Evolutionary conservation across 2,329 filamentous ascomycete genomes (phyloP).

Genomic region (Aspergillus texensis): DNA sequence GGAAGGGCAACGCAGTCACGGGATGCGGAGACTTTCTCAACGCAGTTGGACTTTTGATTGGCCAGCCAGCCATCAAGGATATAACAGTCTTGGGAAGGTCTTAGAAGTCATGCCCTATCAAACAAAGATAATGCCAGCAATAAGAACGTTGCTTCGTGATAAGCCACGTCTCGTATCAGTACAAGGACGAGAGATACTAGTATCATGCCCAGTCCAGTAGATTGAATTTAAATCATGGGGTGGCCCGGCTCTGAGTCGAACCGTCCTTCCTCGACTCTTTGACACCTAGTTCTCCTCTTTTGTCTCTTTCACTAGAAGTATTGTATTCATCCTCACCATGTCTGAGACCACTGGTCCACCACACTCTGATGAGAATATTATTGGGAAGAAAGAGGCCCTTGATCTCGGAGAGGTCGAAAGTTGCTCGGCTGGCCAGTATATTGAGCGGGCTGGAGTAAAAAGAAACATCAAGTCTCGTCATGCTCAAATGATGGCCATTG

Average conservation of each 20-base stretch:
- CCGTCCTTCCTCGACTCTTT: background rate
- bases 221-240: background rate
- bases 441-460: conserved; percentile 1
- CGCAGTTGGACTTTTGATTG: background rate
- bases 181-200: background rate
- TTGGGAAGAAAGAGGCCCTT: background rate
- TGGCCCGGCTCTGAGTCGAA: background rate
- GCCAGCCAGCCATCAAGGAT: background rate
- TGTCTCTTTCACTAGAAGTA: background rate
- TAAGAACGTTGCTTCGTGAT: background rate
- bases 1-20: background rate
- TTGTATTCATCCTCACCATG: background rate
- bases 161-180: background rate
- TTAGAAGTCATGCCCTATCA: background rate
- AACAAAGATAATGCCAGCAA: background rate
- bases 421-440: background rate
- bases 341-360: background rate
- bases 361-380: background rate
- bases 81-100: background rate
- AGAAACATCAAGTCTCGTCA: conserved; percentile 32
- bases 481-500: conserved; percentile 44
- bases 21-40: background rate
- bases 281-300: background rate
- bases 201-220: background rate
- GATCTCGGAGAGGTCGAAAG: background rate